Evolutionary conservation across 2,329 filamentous ascomycete genomes (phyloP).

Genomic region (Aschersonia sp.): DNA sequence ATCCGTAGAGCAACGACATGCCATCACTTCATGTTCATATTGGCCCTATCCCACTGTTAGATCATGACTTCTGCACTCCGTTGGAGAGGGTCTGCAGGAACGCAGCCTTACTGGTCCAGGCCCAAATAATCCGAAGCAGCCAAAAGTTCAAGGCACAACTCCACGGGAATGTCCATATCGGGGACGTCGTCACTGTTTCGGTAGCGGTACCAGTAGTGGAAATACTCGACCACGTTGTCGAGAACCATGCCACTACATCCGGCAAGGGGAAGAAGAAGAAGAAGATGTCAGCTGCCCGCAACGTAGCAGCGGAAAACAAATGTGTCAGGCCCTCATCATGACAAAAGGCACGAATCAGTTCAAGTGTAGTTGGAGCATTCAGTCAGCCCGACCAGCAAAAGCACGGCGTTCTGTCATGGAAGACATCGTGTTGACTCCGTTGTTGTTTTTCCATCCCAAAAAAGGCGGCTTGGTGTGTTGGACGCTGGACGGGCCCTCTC

Average conservation of each 20-base stretch:
- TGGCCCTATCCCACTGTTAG: no score
- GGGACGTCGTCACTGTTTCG: constrained; percentile 56
- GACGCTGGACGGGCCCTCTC: not conserved
- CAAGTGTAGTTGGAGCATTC: constrained; percentile 46
- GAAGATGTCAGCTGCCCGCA: constrained; percentile 4
- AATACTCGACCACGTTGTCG: constrained; percentile 72
- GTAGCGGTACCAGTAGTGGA: constrained; percentile 69
- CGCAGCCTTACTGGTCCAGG: constrained; percentile 37
- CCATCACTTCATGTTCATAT: constrained; percentile 24
- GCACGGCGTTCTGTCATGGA: constrained; percentile 29
- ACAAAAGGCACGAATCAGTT: constrained; percentile 30
- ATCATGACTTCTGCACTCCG: no score
- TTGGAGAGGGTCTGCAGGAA: not conserved
- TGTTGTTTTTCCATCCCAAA: constrained; percentile 20
- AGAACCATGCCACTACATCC: constrained; percentile 52
- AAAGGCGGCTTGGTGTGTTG: not conserved
- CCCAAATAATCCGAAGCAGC: constrained; percentile 67
- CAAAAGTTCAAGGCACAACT: constrained; percentile 64
- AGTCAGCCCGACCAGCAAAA: constrained; percentile 25
- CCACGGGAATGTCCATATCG: constrained; percentile 68
- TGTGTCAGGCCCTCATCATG: no score
- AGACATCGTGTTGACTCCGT: constrained; percentile 24
- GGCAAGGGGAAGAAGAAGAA: constrained; percentile 1
- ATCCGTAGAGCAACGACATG: no score
- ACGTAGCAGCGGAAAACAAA: not conserved